phyloP scores from a whole-genome alignment of 2,329 filamentous ascomycete genomes.

The Pseudogymnoascus sp. region DNA sequence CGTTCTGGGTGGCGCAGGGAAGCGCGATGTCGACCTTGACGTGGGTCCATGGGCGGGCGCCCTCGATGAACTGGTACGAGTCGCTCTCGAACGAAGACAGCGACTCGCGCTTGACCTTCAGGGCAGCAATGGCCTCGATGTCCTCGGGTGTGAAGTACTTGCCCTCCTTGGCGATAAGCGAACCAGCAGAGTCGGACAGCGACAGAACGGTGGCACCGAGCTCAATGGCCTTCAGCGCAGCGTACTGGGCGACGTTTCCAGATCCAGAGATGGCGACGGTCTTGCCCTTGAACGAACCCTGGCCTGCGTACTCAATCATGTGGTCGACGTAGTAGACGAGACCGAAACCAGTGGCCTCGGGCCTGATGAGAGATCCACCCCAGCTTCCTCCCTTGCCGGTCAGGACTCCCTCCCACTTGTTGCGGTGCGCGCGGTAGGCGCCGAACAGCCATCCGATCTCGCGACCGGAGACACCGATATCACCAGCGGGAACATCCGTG shows the following conservation, averaged over 20 bases:
- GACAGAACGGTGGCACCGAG: slow-evolving; percentile 88
- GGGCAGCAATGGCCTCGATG: slow-evolving; percentile 65
- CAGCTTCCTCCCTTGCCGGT: slow-evolving; percentile 91
- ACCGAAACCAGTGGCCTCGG: slow-evolving; percentile 94
- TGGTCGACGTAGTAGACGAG: slow-evolving; percentile 93
- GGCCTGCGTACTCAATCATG: slow-evolving; percentile 88
- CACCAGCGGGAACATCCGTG: slow-evolving; percentile 92
- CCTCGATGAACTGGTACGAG: slow-evolving; percentile 78
- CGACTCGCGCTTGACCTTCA: slow-evolving; percentile 82
- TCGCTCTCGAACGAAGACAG: slow-evolving; percentile 61
- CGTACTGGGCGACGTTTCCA: slow-evolving; percentile 96
- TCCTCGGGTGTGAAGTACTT: slow-evolving; percentile 70
- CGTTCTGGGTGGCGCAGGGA: slow-evolving; percentile 93
- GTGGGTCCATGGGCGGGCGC: slow-evolving; percentile 84
- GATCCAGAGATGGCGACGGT: slow-evolving; percentile 92
- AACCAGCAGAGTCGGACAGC: slow-evolving; percentile 84
- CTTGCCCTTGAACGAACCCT: slow-evolving; percentile 82
- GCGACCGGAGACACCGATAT: slow-evolving; percentile 86
- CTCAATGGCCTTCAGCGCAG: slow-evolving; percentile 91
- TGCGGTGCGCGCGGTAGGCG: slow-evolving; percentile 78
- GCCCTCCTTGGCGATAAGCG: slow-evolving; percentile 65
- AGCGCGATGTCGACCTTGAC: slow-evolving; percentile 86
- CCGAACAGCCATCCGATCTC: slow-evolving; percentile 96
- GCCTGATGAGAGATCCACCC: slow-evolving; percentile 89
- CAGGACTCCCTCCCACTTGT: slow-evolving; percentile 90